Evolutionary conservation across 345 rosid genomes (phyloP), one percentile per base, ranked within the genome.

Genomic region (Chamaenerion angustifolium): DNA sequence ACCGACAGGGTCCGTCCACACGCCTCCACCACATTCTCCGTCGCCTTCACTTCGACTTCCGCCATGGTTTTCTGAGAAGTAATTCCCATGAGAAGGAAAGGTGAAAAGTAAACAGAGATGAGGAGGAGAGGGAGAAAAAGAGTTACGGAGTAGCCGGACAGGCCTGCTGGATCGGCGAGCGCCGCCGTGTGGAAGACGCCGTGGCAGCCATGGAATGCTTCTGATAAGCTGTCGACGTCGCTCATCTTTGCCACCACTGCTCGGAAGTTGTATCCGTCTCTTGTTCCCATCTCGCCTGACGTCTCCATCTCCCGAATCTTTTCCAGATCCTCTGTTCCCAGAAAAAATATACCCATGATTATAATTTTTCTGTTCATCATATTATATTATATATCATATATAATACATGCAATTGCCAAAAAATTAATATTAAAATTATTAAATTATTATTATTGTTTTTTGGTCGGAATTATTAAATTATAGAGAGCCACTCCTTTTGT

Each of bases 131-230:
- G 10, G 0, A 37, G 12, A 35, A 19, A 43, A 1, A 35, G 40
- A 70, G 79, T 54, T 48, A 90, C 98, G 25, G 98, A 76, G 64
- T 90, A 90, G 13, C 98, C 98, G 16, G 98, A 81, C 55, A 90
- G 73, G 21, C 98, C 98, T 14, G 85, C 78, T 0, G 94, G 94
- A 58, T 90, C 98, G 0, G 63, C 63, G 42, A 86, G 86, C 0
- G 87, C 71, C 37, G 82, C 59, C 65, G 95, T 79, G 72, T 90
- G 98, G 56, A 90, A 79, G 12, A 90, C 89, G 56, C 85, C 95
- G 54, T 63, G 64, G 66, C 98, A 90, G 12, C 94, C 98, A 9
- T 79, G 72, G 46, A 90, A 79, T 10, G 94, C 95, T 16, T 68
- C 77, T 11, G 50, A 15, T 15, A 90, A 55, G 54, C 81, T 75